Conservation (phyloP, 164 flowering plant genomes). For the Amborella trichopoda region DNA sequence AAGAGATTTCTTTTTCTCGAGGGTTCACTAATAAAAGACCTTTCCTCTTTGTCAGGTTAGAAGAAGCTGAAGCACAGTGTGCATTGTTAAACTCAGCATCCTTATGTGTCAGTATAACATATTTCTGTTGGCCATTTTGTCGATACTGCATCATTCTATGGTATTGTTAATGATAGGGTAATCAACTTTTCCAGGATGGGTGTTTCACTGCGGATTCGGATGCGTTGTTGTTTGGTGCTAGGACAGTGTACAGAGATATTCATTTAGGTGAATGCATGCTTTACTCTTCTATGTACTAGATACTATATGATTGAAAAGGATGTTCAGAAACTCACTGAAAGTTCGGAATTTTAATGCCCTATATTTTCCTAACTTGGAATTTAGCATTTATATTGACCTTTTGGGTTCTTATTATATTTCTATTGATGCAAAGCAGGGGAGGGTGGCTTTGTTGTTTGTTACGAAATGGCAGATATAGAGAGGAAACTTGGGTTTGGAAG, state of each 20-base stretch:
- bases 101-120: slow-evolving; percentile 54
- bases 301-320: too few relatives aligned
- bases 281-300: not conserved
- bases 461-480: slow-evolving; percentile 90
- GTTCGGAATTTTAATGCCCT: too few relatives aligned
- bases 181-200: slow-evolving; percentile 63
- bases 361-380: too few relatives aligned
- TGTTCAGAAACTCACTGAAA: too few relatives aligned
- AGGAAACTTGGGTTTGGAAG: slow-evolving; percentile 83
- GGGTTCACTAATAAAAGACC: too few relatives aligned
- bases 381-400: too few relatives aligned
- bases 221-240: slow-evolving; percentile 89
- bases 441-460: slow-evolving; percentile 79
- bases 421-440: too few relatives aligned
- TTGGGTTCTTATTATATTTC: too few relatives aligned
- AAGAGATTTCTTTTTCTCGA: too few relatives aligned
- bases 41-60: slow-evolving; percentile 35
- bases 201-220: slow-evolving; percentile 96
- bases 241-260: slow-evolving; percentile 86
- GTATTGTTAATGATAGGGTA: not conserved
- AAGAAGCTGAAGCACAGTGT: slow-evolving; percentile 98
- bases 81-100: slow-evolving; percentile 69
- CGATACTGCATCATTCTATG: too few relatives aligned
- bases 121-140: not conserved
- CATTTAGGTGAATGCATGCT: slow-evolving; percentile 52